Evolutionary conservation across 345 rosid species (phyloP).

Genomic region (Camelina sativa): DNA sequence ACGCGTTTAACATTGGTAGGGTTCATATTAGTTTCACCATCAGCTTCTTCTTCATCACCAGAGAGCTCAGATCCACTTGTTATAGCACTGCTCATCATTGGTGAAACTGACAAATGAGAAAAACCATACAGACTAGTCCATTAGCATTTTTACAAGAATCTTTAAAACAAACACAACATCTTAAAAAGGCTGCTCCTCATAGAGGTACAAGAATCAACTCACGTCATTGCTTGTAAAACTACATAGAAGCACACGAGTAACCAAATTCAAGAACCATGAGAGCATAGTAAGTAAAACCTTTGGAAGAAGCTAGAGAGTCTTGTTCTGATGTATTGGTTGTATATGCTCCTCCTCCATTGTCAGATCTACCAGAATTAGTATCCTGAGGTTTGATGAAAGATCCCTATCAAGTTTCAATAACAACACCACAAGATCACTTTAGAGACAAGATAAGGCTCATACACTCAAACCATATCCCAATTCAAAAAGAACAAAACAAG

Average conservation of each 20-base stretch:
- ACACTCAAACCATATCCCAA: background rate
- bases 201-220: slow-evolving; percentile 1
- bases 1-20: slow-evolving; percentile 80
- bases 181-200: slow-evolving; percentile 4
- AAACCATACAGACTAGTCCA: slow-evolving; percentile 39
- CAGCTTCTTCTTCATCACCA: slow-evolving; percentile 85
- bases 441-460: background rate
- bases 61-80: slow-evolving; percentile 86
- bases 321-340: slow-evolving; percentile 54
- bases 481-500: background rate
- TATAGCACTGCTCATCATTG: slow-evolving; percentile 51
- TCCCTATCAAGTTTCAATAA: slow-evolving; percentile 53
- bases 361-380: slow-evolving; percentile 56
- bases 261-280: background rate
- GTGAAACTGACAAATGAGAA: slow-evolving; percentile 41
- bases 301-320: slow-evolving; percentile 62
- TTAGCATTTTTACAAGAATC: slow-evolving; percentile 33
- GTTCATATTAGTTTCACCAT: slow-evolving; percentile 71
- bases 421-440: slow-evolving; percentile 5
- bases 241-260: background rate
- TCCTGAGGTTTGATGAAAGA: slow-evolving; percentile 62
- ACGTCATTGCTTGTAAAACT: too few relatives aligned
- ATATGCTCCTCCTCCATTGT: slow-evolving; percentile 54
- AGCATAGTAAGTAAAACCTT: slow-evolving; percentile 46
- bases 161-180: slow-evolving; percentile 6